phyloP scores from a whole-genome alignment of 202 grass and related monocot species.

The Setaria viridis region DNA sequence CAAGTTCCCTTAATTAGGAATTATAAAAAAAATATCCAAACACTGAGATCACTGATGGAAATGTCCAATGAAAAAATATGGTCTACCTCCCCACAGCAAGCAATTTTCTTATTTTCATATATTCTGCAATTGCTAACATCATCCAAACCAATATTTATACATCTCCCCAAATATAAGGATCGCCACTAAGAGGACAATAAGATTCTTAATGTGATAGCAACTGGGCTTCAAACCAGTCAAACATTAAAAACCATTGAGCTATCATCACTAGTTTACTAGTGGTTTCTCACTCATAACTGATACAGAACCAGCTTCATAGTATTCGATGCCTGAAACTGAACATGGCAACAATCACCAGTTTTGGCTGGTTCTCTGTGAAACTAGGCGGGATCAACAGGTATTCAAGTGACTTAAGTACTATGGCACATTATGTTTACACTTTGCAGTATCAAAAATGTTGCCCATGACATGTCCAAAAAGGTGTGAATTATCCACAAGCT shows the following conservation, averaged over 20 bases:
- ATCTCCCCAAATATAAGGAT: conserved; percentile 7
- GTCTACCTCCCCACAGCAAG: conserved; percentile 4
- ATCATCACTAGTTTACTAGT: background rate
- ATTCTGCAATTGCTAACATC: background rate
- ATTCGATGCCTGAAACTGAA: conserved; percentile 7
- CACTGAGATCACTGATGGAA: conserved; percentile 20
- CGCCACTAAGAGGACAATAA: background rate
- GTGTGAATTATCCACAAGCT: background rate
- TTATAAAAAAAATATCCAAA: background rate
- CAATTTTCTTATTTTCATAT: background rate
- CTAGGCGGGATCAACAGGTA: background rate
- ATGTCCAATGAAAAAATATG: conserved; percentile 13
- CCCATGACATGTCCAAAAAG: background rate
- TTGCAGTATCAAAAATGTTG: background rate
- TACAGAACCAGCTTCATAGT: background rate
- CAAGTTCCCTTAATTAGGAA: conserved; percentile 17
- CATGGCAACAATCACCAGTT: background rate
- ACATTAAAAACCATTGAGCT: conserved; percentile 7
- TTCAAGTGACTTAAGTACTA: background rate
- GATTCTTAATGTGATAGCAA: background rate
- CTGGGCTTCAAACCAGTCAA: conserved; percentile 3
- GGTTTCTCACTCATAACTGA: conserved; percentile 5
- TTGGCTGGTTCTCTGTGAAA: background rate
- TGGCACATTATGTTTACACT: conserved; percentile 11
- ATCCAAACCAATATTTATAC: conserved; percentile 6